Conservation (phyloP, 805 yeast genomes). For the Candida taoyuanica region DNA sequence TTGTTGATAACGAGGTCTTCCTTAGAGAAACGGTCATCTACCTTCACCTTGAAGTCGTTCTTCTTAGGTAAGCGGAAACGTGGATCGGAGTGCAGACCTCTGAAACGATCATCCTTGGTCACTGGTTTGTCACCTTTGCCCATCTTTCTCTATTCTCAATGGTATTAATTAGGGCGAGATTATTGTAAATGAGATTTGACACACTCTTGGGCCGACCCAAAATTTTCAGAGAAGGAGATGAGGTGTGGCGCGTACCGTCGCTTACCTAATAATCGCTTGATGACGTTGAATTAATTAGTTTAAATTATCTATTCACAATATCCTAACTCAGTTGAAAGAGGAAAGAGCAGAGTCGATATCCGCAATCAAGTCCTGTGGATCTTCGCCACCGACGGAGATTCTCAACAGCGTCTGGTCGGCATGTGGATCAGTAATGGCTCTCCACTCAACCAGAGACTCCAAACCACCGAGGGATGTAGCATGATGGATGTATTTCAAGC, state of each 20-base stretch:
- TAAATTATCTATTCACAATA: no score
- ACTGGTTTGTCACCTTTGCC: conserved; percentile 19
- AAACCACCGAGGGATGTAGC: conserved; percentile 94
- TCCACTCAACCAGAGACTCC: conserved; percentile 89
- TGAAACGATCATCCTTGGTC: conserved; percentile 70
- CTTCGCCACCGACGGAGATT: conserved; percentile 78
- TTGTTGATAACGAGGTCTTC: conserved; percentile 54
- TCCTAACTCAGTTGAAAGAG: conserved; percentile 14
- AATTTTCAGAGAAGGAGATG: conserved; percentile 7
- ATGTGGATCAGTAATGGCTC: conserved; percentile 63
- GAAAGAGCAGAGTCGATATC: conserved; percentile 63
- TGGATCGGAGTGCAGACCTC: conserved; percentile 80
- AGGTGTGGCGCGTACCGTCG: conserved; percentile 10
- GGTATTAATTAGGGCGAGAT: not conserved
- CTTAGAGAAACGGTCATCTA: conserved; percentile 82
- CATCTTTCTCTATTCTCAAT: conserved; percentile 4
- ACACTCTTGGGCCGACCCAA: no score
- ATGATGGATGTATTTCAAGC: conserved; percentile 70
- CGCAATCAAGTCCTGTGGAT: conserved; percentile 65
- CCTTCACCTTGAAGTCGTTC: conserved; percentile 65
- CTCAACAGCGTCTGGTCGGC: conserved; percentile 59
- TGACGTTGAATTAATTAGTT: no score
- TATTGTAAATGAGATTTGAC: no score
- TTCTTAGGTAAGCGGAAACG: conserved; percentile 73
- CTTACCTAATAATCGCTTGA: conserved; percentile 1